Evolutionary conservation across 768 basidiomycete species (phyloP).

Genomic region (Termitomyces bulborhizus): DNA sequence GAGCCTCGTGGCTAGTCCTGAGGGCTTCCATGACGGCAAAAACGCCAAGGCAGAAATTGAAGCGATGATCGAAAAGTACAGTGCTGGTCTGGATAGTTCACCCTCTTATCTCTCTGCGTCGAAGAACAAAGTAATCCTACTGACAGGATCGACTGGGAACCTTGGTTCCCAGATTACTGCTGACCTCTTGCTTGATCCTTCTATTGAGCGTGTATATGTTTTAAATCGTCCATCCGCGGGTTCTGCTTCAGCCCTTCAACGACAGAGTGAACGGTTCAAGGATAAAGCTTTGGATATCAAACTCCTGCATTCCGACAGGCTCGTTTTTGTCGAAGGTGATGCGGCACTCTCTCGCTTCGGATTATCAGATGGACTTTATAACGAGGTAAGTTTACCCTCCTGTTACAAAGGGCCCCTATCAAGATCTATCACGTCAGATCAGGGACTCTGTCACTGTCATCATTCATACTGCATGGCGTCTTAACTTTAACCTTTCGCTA

Average conservation of each 20-base stretch:
- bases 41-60: slow-evolving; percentile 11
- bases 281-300: slow-evolving; percentile 23
- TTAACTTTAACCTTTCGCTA: slow-evolving; percentile 40
- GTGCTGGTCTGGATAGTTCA: slow-evolving; percentile 6
- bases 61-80: slow-evolving; percentile 35
- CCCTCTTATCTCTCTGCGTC: not conserved
- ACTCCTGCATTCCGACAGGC: slow-evolving; percentile 23
- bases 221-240: slow-evolving; percentile 14
- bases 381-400: slow-evolving; percentile 13
- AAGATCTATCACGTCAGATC: slow-evolving; percentile 17
- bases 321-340: slow-evolving; percentile 29
- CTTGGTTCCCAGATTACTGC: slow-evolving; percentile 15
- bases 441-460: slow-evolving; percentile 25
- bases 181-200: slow-evolving; percentile 8
- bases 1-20: slow-evolving; percentile 6
- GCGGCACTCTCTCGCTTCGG: slow-evolving; percentile 22
- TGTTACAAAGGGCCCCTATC: no score
- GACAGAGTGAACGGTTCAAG: slow-evolving; percentile 13
- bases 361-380: slow-evolving; percentile 15
- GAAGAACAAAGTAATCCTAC: slow-evolving; percentile 5
- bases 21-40: not conserved
- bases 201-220: slow-evolving; percentile 11
- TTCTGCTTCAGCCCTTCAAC: slow-evolving; percentile 8
- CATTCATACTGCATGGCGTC: slow-evolving; percentile 39
- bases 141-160: slow-evolving; percentile 18